phyloP scores from a whole-genome alignment of 805 yeast species.

The Kuraishia capsulata region DNA sequence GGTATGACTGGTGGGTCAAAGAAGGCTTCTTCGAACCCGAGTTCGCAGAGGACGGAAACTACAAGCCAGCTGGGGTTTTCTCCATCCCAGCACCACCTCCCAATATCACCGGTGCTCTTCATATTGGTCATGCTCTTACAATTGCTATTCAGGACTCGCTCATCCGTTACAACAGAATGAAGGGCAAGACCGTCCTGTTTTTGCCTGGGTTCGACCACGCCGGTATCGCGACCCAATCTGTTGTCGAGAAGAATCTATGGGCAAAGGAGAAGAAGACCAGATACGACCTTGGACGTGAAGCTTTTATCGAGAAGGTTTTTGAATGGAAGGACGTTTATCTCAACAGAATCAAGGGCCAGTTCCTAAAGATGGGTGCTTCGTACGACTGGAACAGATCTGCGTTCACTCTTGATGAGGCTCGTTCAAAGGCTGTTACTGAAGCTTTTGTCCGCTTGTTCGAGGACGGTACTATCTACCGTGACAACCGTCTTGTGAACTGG shows the following conservation, averaged over 20 bases:
- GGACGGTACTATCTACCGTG: conserved; percentile 93
- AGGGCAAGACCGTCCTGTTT: conserved; percentile 87
- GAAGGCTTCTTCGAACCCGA: conserved; percentile 86
- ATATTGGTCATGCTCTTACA: conserved; percentile 97
- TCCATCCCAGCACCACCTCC: conserved; percentile 99
- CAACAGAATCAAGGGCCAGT: conserved; percentile 72
- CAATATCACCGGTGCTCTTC: conserved; percentile 96
- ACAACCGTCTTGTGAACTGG: conserved; percentile 92
- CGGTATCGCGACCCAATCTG: conserved; percentile 97
- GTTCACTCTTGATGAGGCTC: conserved; percentile 77
- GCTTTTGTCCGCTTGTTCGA: conserved; percentile 89
- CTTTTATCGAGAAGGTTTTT: conserved; percentile 84
- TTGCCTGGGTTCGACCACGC: conserved; percentile 98
- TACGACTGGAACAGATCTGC: conserved; percentile 95
- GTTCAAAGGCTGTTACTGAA: conserved; percentile 75
- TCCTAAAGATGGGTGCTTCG: conserved; percentile 86
- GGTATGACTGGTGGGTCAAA: conserved; percentile 97
- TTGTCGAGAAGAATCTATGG: conserved; percentile 94
- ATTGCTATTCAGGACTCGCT: conserved; percentile 90
- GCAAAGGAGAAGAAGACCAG: conserved; percentile 80
- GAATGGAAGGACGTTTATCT: conserved; percentile 98
- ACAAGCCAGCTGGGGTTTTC: conserved; percentile 77
- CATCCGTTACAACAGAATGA: conserved; percentile 93
- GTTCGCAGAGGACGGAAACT: conserved; percentile 61
- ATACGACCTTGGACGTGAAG: conserved; percentile 93